Conservation (phyloP, 164 flowering plant genomes). For the Santalum album region DNA sequence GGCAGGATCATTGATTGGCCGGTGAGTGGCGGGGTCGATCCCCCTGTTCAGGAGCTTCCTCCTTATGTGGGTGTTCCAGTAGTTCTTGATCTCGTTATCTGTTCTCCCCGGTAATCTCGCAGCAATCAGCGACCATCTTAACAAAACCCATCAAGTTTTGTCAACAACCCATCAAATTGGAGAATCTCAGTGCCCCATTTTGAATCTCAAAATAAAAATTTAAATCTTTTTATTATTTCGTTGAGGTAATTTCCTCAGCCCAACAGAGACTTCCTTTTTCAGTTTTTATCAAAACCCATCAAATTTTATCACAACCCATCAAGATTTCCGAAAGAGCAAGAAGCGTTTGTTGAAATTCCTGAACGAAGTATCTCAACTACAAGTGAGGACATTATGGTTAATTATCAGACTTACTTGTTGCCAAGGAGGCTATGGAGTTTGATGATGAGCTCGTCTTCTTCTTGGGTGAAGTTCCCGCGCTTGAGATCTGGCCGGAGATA, state of each 20-base stretch:
- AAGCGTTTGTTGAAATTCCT: too few relatives aligned
- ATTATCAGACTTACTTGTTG: constrained; percentile 78
- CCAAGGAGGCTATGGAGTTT: constrained; percentile 92
- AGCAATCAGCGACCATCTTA: constrained; percentile 55
- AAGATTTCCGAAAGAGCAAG: too few relatives aligned
- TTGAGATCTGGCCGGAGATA: constrained; percentile 91
- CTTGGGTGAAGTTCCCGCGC: constrained; percentile 88
- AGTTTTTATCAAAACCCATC: constrained; percentile 1
- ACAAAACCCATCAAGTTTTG: background rate
- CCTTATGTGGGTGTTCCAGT: constrained; percentile 85
- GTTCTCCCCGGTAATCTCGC: constrained; percentile 85
- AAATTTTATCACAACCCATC: too few relatives aligned
- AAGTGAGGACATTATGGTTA: too few relatives aligned
- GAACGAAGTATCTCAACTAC: background rate
- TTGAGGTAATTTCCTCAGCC: too few relatives aligned
- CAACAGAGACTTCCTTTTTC: too few relatives aligned
- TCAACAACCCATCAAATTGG: too few relatives aligned
- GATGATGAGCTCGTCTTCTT: constrained; percentile 94
- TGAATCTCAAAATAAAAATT: too few relatives aligned
- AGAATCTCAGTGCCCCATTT: too few relatives aligned
- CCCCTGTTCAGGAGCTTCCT: constrained; percentile 74
- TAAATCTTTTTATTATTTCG: too few relatives aligned
- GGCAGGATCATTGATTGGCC: constrained; percentile 42
- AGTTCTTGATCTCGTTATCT: constrained; percentile 83
- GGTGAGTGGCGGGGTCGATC: constrained; percentile 69